phyloP scores from a whole-genome alignment of 2,329 filamentous ascomycete genomes.

The Amphichorda felina region DNA sequence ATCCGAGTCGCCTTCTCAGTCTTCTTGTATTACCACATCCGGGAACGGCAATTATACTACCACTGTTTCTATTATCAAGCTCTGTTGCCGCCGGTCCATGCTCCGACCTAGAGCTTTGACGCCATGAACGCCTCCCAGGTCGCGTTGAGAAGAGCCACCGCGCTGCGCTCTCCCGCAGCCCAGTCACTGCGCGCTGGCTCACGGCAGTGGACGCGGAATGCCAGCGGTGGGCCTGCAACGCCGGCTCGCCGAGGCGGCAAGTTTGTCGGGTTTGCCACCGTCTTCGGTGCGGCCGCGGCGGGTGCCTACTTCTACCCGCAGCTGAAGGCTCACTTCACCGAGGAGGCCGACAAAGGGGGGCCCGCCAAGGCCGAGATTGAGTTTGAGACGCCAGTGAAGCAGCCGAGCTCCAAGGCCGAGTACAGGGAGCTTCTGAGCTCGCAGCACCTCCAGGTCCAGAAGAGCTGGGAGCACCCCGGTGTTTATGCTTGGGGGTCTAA shows the following conservation, averaged over 20 bases:
- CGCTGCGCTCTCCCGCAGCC: constrained; percentile 10
- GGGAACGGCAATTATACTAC: neutral
- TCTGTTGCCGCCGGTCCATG: constrained; percentile 8
- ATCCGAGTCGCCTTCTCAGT: neutral
- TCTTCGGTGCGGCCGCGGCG: constrained; percentile 26
- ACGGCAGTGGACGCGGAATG: constrained; percentile 17
- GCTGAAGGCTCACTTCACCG: constrained; percentile 4
- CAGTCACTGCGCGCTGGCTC: constrained; percentile 9
- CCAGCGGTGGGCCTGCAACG: constrained; percentile 8
- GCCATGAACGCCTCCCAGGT: constrained; percentile 18
- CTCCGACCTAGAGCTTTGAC: constrained; percentile 3
- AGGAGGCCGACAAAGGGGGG: constrained; percentile 5
- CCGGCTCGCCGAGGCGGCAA: constrained; percentile 13
- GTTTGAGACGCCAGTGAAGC: constrained; percentile 54
- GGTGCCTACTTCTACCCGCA: constrained; percentile 25
- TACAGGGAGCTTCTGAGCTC: constrained; percentile 67
- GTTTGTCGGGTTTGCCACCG: constrained; percentile 15
- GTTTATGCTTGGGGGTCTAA: constrained; percentile 95
- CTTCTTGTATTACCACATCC: neutral
- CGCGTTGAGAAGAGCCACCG: constrained; percentile 13
- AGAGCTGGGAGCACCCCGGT: constrained; percentile 70
- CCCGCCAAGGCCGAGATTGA: constrained; percentile 39
- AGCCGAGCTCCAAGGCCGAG: constrained; percentile 53
- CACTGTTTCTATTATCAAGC: neutral
- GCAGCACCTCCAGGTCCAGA: constrained; percentile 79